Base-by-base conservation (phyloP, 352 stramenopile species). In the Globisporangium paroecandrum region DNA sequence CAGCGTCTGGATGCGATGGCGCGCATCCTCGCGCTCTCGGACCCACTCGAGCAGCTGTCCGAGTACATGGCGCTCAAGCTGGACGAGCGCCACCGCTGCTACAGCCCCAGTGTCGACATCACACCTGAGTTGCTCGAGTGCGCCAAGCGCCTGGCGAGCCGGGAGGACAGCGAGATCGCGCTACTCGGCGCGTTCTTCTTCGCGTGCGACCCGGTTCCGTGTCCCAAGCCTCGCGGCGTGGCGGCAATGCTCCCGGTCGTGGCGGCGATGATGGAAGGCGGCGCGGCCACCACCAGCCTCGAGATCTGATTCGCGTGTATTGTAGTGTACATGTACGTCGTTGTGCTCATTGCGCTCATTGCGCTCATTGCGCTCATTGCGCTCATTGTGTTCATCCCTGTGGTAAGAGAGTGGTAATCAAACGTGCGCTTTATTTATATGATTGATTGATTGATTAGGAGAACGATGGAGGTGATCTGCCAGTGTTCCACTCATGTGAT, bases 171-270 rank as follows among this genome's bases (percentile, higher is more conserved):
- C 25, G 85, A 93, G 53, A 72, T 82, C 25, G 81, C 83, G 13
- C 73, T 87, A 29, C 57, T 93, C 22, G 83, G 71, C 13, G 77
- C 81, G 4, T 93, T 91, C 53, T 82, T 90, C 69, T 90, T 90
- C 62, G 56, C 78, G 53, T 77, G 76, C 38, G 77, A 89, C 25
- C 32, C 56, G 56, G 46, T 56, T 20, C 66, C 75, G 46, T 58
- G 60, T 4, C 20, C 61, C 32, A 68, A 60, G 32, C 67, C 59
- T 22, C 71, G 75, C 64, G 63, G 73, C 3, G 70, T 78, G 38
- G 68, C 69, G 3, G 57, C 75, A 18, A 81, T 88, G 72, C 68
- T 89, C 25, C 82, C 82, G 2, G 79, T 85, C n/a, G 73, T 89
- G 18, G 82, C 79, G 41, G 79, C 82, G 20, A 84, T 93, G 77